Base-by-base conservation (phyloP, 75 land plant species). In the Pinus taeda region DNA sequence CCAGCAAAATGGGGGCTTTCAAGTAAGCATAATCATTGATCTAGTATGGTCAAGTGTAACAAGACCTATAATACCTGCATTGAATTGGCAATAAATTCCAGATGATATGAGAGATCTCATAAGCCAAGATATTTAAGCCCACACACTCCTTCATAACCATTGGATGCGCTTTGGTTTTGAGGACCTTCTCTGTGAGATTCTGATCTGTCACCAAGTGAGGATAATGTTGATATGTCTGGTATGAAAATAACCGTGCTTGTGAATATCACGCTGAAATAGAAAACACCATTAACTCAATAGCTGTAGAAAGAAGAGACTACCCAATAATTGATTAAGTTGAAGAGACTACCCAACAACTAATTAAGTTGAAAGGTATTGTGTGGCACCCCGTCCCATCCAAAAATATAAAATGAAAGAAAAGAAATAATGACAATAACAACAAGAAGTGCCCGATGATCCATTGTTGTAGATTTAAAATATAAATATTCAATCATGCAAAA, bases 171-270 rank as follows among this genome's bases (percentile, higher is more conserved):
- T 22, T 77, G 81, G 1, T 85, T 80, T 57, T 87, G 88, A 73
- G 81, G 56, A 39, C 81, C 85, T 76, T 97, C 93, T 73, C 98
- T 83, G 20, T 90, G 84, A 55, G 91, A 81, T 78, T 97, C 99
- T 63, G 98, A 87, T 83, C 93, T 88, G 66, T 97, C 99, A 58
- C 99, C 99, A 71, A 98, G 98, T n/a, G 99, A 88, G 36, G 98
- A 85, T 60, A 95, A 75, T 60, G 99, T 98, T 73, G 90, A 71
- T 64, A 97, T 84, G 73, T 97, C 99, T 15, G 99, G 99, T 71
- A 97, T 88, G 22, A 91, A 95, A 58, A 97, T 94, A 45, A 97
- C 91, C 12, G 98, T 91, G 14, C 99, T 98, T 14, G 95, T 93
- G 71, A 97, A 97, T 29, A 94, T 88, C 61, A 97, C 93, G 84